These are phyloP conservation scores for Fonsecaea pedrosoi DNA, from an alignment of 2,329 filamentous ascomycete genomes.

Conservation along the genomic window DNA sequence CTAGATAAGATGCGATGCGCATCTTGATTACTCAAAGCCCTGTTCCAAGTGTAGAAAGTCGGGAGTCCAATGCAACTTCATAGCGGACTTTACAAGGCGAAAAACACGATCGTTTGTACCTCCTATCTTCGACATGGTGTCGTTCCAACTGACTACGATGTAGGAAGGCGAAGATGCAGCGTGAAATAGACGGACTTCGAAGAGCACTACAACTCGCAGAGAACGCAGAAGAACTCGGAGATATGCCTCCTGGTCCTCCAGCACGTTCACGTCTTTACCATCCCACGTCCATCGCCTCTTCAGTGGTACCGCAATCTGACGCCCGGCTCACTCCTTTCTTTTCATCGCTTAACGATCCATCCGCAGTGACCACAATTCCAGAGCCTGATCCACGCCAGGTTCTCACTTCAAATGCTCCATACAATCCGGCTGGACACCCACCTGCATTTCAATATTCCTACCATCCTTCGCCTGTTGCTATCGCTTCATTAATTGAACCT, in stretches of 20 bases:
- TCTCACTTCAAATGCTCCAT: not conserved
- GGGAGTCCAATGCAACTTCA: not conserved
- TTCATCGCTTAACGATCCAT: not conserved
- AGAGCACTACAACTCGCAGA: not conserved
- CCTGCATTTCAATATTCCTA: not conserved
- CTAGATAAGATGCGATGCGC: constrained; percentile 9
- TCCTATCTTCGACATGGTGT: not conserved
- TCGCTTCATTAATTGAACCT: not conserved
- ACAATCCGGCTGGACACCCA: not conserved
- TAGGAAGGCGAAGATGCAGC: constrained; percentile 22
- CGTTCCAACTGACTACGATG: not conserved
- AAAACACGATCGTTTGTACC: not conserved
- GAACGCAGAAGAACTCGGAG: not conserved
- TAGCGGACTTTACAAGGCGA: not conserved
- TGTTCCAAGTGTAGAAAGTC: constrained; percentile 8
- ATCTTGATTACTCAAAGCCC: not conserved
- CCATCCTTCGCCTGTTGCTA: not conserved
- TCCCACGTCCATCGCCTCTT: not conserved
- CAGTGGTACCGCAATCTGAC: not conserved
- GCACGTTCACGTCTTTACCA: not conserved
- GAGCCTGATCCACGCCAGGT: not conserved
- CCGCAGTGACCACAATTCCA: not conserved
- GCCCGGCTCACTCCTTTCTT: not conserved
- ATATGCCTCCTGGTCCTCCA: not conserved
- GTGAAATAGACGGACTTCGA: constrained; percentile 17